Evolutionary conservation across 495 filamentous ascomycete species (phyloP).

Genomic region (Aspergillus coremiiformis): DNA sequence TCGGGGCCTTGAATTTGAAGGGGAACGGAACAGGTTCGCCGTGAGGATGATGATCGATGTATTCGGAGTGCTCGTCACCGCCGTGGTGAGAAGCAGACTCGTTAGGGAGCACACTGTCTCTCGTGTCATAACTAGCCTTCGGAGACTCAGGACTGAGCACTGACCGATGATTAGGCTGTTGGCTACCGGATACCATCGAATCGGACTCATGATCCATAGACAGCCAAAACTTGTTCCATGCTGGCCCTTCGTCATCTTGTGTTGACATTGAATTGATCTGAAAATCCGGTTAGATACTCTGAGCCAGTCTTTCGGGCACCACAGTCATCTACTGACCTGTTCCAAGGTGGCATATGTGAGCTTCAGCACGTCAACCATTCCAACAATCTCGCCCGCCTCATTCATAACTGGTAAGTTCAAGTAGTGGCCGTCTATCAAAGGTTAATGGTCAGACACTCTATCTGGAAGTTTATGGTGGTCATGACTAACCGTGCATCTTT

Average conservation of each 20-base stretch:
- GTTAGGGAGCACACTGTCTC: conserved; percentile 78
- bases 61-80: conserved; percentile 63
- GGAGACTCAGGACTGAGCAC: conserved; percentile 70
- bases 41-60: conserved; percentile 40
- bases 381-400: conserved; percentile 90
- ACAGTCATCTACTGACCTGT: conserved; percentile 56
- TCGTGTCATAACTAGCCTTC: conserved; percentile 55
- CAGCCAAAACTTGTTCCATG: conserved; percentile 99
- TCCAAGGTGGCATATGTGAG: conserved; percentile 96
- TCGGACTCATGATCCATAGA: conserved; percentile 95
- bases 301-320: no score
- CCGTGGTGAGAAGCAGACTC: conserved; percentile 94
- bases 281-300: neutral
- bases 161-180: conserved; percentile 55
- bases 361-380: conserved; percentile 98
- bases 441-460: conserved; percentile 10
- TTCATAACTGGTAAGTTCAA: conserved; percentile 98
- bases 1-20: conserved; percentile 99
- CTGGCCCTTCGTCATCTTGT: conserved; percentile 84
- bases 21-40: conserved; percentile 73
- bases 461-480: neutral
- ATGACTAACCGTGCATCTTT: conserved; percentile 89
- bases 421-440: conserved; percentile 82
- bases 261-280: conserved; percentile 73
- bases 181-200: conserved; percentile 90